These are phyloP conservation scores for Mercurialis annua DNA, from an alignment of 345 rosid species.

Conservation along the genomic window DNA sequence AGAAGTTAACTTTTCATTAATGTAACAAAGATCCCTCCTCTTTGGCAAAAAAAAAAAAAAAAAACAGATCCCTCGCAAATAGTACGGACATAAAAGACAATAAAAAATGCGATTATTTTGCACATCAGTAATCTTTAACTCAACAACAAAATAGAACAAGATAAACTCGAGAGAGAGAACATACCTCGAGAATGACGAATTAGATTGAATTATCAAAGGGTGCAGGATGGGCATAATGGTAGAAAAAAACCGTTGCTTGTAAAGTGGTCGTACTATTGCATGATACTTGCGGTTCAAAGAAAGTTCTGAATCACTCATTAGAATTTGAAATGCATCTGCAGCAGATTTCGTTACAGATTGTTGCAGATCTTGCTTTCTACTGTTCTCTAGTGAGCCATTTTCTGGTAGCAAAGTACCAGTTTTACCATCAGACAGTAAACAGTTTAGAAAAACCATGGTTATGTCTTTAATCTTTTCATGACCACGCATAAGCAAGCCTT, in stretches of 20 bases:
- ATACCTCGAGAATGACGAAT: conserved; percentile 56
- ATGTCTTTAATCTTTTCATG: conserved; percentile 68
- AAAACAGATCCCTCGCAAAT: not conserved
- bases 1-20: not conserved
- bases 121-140: not conserved
- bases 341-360: conserved; percentile 53
- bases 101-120: conserved; percentile 1
- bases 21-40: not conserved
- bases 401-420: conserved; percentile 19
- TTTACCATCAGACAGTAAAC: conserved; percentile 43
- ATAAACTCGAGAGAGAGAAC: conserved; percentile 7
- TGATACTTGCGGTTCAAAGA: conserved; percentile 67
- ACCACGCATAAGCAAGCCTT: conserved; percentile 90
- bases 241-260: conserved; percentile 84
- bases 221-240: conserved; percentile 63
- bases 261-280: conserved; percentile 78
- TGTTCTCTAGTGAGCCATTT: conserved; percentile 20
- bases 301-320: conserved; percentile 69
- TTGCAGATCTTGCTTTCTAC: conserved; percentile 25
- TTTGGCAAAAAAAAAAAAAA: not conserved
- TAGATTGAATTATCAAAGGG: conserved; percentile 49
- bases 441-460: conserved; percentile 49
- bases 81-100: not conserved
- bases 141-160: conserved; percentile 11
- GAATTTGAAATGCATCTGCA: conserved; percentile 80